Evolutionary conservation across 1,284 basidiomycete species (phyloP).

Genomic region (Lignosus rhinocerotis): DNA sequence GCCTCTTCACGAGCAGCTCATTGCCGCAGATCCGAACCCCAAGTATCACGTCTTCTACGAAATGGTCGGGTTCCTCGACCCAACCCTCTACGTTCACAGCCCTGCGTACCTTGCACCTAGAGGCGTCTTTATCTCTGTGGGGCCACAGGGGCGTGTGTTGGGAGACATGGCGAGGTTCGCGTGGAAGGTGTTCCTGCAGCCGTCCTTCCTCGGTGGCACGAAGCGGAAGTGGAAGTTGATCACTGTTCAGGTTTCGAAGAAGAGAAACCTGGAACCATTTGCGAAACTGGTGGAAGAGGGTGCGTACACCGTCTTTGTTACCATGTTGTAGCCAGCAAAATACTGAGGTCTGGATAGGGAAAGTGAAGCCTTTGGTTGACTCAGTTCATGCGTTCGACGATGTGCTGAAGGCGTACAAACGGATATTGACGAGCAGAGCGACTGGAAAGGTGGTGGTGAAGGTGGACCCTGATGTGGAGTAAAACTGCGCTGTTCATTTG

Average conservation of each 20-base stretch:
- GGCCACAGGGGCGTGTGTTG: constrained; percentile 23
- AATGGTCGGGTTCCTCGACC: constrained; percentile 34
- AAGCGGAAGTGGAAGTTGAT: constrained; percentile 42
- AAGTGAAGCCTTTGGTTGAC: constrained; percentile 60
- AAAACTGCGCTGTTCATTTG: neutral
- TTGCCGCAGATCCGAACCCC: constrained; percentile 36
- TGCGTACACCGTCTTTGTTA: constrained; percentile 23
- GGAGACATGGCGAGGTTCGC: constrained; percentile 13
- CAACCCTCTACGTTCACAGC: constrained; percentile 23
- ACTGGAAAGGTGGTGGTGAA: constrained; percentile 63
- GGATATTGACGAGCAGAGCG: constrained; percentile 53
- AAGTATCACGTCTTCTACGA: constrained; percentile 49
- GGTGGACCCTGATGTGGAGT: constrained; percentile 18
- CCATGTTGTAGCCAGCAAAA: neutral
- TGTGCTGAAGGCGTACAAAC: constrained; percentile 58
- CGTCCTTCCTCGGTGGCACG: constrained; percentile 49
- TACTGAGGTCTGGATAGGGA: constrained; percentile 36
- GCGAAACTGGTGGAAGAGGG: constrained; percentile 44
- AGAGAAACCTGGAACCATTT: constrained; percentile 35
- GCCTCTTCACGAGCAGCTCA: constrained; percentile 46
- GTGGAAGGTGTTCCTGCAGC: constrained; percentile 33
- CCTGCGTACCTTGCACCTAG: constrained; percentile 26
- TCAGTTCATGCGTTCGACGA: constrained; percentile 60
- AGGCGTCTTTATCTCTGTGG: constrained; percentile 25
- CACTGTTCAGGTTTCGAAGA: constrained; percentile 33